Percentiles rank a stretch among this genome's conserved stretches.
These are phyloP conservation scores for Hysterium pulicare DNA, from an alignment of 2,329 filamentous ascomycete species.

Conservation along the genomic window DNA sequence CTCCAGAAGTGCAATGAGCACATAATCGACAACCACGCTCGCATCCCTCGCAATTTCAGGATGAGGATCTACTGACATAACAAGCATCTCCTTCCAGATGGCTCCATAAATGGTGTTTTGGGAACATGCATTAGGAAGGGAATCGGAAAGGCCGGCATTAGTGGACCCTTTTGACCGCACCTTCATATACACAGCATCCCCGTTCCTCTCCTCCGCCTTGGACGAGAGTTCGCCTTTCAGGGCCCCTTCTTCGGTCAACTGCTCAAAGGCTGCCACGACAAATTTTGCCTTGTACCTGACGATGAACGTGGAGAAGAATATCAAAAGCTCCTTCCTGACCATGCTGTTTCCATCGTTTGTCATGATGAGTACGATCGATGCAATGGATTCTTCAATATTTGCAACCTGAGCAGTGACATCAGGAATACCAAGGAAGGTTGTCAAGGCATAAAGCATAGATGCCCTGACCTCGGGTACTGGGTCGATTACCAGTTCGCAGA, in stretches of 20 bases:
- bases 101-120: constrained; percentile 89
- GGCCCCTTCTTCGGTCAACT: constrained; percentile 75
- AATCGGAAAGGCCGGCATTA: constrained; percentile 10
- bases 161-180: constrained; percentile 14
- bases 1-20: constrained; percentile 73
- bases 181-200: constrained; percentile 31
- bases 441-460: constrained; percentile 89
- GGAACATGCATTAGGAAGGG: constrained; percentile 45
- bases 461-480: constrained; percentile 88
- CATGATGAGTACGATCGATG: constrained; percentile 86
- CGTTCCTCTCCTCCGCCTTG: constrained; percentile 21
- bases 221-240: constrained; percentile 10
- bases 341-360: constrained; percentile 90
- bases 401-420: constrained; percentile 89
- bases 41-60: constrained; percentile 88
- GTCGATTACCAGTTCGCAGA: constrained; percentile 79
- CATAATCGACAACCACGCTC: constrained; percentile 77
- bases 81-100: constrained; percentile 89
- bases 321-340: constrained; percentile 87
- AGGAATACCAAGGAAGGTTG: constrained; percentile 88
- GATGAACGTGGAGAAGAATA: constrained; percentile 91
- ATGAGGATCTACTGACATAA: constrained; percentile 89
- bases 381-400: constrained; percentile 85
- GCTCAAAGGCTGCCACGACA: constrained; percentile 85
- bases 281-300: constrained; percentile 90